Evolutionary conservation across 495 filamentous ascomycete genomes (phyloP).

Genomic region (Penicillium manginii): DNA sequence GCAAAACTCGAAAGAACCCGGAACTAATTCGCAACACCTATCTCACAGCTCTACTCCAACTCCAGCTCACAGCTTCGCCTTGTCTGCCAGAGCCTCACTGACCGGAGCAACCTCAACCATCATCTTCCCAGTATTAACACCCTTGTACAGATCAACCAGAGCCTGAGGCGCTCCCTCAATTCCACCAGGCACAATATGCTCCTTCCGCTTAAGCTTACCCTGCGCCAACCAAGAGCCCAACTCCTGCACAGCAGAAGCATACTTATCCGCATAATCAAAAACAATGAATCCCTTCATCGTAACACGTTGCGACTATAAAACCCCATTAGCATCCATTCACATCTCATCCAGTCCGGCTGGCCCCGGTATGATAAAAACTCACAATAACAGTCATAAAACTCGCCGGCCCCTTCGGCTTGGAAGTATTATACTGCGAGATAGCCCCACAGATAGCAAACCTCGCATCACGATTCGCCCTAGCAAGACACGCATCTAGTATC

Average conservation of each 20-base stretch:
- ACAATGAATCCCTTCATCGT: conserved; percentile 62
- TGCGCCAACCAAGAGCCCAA: conserved; percentile 53
- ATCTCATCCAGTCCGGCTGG: too few relatives aligned
- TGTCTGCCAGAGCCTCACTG: conserved; percentile 31
- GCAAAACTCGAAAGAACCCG: too few relatives aligned
- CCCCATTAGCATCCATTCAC: conserved; percentile 26
- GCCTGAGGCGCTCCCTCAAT: conserved; percentile 53
- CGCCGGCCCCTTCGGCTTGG: conserved; percentile 47
- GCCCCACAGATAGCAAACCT: conserved; percentile 59
- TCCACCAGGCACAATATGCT: conserved; percentile 56
- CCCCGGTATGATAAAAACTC: too few relatives aligned
- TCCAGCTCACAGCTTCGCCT: conserved; percentile 37
- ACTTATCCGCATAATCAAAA: conserved; percentile 54
- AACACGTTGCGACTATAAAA: conserved; percentile 47
- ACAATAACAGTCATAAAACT: conserved; percentile 57
- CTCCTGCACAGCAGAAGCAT: conserved; percentile 46
- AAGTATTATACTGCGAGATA: conserved; percentile 57
- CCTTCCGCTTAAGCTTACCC: conserved; percentile 60
- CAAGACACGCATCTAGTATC: conserved; percentile 57
- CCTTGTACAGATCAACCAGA: conserved; percentile 53
- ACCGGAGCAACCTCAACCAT: conserved; percentile 51
- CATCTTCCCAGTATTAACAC: conserved; percentile 57
- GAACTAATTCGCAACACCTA: neutral
- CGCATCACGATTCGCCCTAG: conserved; percentile 47
- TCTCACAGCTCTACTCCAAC: neutral